Evolutionary conservation across 345 rosid genomes (phyloP), one percentile per base, ranked within the genome.

Genomic region (Kandelia obovata): DNA sequence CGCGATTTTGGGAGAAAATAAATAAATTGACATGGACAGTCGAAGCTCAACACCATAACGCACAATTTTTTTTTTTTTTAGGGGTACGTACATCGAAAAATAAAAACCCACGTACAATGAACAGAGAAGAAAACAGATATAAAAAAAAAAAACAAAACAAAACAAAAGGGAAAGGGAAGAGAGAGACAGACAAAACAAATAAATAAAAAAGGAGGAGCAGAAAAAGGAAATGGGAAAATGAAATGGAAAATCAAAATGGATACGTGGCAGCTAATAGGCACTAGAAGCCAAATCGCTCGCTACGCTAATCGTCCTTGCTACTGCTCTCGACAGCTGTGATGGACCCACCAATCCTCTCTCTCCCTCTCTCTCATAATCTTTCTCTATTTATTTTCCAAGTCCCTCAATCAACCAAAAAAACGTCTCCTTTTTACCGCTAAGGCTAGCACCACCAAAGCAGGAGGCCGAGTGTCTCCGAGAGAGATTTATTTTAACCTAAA

Each of bases 201-300:
- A 9, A 26, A 64, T 1, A 57, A 30, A 46, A 31, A 25, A 13
- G 7, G 25, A 30, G 61, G 31, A 65, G 17, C 0, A 1, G 1
- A 34, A 63, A n/a, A 47, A 6, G 9, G 57, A 70, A 71, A 55
- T 0, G 1, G n/a, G 23, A 62, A 46, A 47, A 6, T 7, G 57
- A 70, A 71, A 60, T 31, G 64, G 64, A 67, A 72, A 72, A 62
- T 70, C 64, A 69, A 78, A 20, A 19, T 26, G 30, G 69, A 34
- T 73, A 80, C 96, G 96, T 87, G 96, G 91, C 89, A 81, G 72
- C 64, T 78, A 77, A 66, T 20, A 59, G 76, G 78, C 82, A 80
- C 58, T 67, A 83, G 64, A 76, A 68, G 93, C 85, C 90, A 89
- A 89, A 85, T 82, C 85, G 56, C 32, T 67, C 39, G 76, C 77